Percentiles rank a stretch among this genome's conserved stretches.
Evolutionary conservation across 345 rosid species (phyloP).

Genomic region (Aurinia saxatilis): DNA sequence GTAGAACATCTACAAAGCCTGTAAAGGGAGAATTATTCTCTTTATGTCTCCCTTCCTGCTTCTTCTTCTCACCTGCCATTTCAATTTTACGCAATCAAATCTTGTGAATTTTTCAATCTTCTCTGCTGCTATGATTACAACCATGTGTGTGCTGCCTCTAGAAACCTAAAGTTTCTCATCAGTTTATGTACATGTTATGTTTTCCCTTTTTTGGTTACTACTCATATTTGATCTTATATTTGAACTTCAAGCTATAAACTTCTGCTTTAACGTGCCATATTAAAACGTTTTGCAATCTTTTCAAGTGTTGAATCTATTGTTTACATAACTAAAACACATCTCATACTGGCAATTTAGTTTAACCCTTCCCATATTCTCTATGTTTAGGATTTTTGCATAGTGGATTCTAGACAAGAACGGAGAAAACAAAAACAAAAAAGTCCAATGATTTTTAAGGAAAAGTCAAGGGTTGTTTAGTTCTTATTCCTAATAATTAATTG

Average conservation of each 20-base stretch:
- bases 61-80: conserved; percentile 28
- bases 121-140: conserved; percentile 22
- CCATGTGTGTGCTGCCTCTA: conserved; percentile 24
- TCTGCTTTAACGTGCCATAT: background rate
- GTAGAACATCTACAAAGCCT: conserved; percentile 15
- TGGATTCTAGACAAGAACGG: background rate
- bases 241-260: conserved; percentile 1
- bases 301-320: background rate
- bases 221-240: background rate
- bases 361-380: background rate
- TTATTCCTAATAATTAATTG: background rate
- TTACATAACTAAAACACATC: background rate
- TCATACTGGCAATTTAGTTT: background rate
- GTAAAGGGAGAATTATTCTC: conserved; percentile 23
- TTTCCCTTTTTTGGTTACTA: conserved; percentile 8
- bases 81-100: conserved; percentile 13
- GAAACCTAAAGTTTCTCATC: conserved; percentile 2
- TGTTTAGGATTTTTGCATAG: background rate
- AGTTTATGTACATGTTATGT: conserved; percentile 22
- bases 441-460: background rate
- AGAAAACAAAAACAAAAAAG: background rate
- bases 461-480: conserved; percentile 27
- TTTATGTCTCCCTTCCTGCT: conserved; percentile 18
- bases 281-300: background rate
- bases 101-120: conserved; percentile 18